Percentiles rank a stretch among this genome's conserved stretches.
Evolutionary conservation across 2,329 filamentous ascomycete genomes (phyloP).

Genomic region (Truncatella angustata): DNA sequence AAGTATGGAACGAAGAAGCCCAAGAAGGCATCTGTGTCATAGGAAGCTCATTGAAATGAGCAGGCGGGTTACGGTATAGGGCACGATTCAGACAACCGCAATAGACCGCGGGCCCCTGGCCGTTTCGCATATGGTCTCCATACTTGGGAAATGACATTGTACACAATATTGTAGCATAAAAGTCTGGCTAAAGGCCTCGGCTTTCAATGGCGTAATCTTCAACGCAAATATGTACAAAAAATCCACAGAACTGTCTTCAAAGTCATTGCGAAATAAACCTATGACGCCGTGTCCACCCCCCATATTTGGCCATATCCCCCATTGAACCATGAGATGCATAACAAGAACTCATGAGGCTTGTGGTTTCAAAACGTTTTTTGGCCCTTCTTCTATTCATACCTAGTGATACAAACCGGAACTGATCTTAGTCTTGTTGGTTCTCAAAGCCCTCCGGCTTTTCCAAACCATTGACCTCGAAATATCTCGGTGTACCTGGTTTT

Average conservation of each 20-base stretch:
- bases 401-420: neutral
- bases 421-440: constrained; percentile 55
- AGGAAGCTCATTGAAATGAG: no score
- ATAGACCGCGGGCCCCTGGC: no score
- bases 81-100: no score
- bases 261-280: neutral
- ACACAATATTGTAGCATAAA: neutral
- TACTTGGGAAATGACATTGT: neutral
- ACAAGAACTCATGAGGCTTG: neutral
- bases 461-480: constrained; percentile 78
- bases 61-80: no score
- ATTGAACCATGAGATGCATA: constrained; percentile 1
- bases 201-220: neutral
- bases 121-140: no score
- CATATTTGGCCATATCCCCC: neutral
- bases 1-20: constrained; percentile 99
- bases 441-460: constrained; percentile 85
- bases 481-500: constrained; percentile 74
- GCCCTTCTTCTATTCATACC: neutral
- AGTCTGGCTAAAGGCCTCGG: neutral
- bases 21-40: constrained; percentile 66
- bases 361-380: neutral
- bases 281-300: constrained; percentile 1
- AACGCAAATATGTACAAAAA: neutral
- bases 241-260: neutral